Percentiles rank a stretch among this genome's conserved stretches.
Conservation (phyloP, 1,284 basidiomycete species). For the Leucoagaricus sp. region DNA sequence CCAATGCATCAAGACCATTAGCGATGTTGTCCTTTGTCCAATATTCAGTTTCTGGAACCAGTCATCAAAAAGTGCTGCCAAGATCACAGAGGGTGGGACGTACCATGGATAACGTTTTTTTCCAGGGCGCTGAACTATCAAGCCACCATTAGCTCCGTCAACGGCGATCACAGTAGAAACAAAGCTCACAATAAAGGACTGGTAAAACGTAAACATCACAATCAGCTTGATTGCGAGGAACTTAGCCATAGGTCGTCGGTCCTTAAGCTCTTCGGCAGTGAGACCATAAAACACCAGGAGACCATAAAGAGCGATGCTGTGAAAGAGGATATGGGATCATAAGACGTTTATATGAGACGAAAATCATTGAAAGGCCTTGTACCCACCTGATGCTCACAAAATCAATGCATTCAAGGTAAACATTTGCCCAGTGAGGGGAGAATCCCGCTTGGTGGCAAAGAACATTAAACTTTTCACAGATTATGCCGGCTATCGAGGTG, state of each 20-base stretch:
- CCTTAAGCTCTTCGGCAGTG: constrained; percentile 74
- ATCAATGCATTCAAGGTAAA: constrained; percentile 73
- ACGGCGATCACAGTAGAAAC: background rate
- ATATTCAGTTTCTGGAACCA: constrained; percentile 57
- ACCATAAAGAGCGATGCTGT: constrained; percentile 77
- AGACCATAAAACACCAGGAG: constrained; percentile 81
- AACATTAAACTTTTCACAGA: constrained; percentile 66
- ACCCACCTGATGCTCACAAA: constrained; percentile 76
- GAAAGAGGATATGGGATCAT: background rate
- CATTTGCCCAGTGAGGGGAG: constrained; percentile 63
- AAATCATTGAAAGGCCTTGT: too few relatives aligned
- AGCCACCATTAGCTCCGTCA: background rate
- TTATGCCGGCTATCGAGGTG: constrained; percentile 72
- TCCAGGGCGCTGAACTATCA: constrained; percentile 63
- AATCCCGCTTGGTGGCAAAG: constrained; percentile 67
- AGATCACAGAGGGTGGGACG: constrained; percentile 3
- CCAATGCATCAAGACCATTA: constrained; percentile 80
- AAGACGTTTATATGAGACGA: background rate
- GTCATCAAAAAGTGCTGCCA: background rate
- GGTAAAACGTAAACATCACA: constrained; percentile 86
- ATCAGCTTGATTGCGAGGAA: constrained; percentile 85
- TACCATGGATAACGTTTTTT: constrained; percentile 62
- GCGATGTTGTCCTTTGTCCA: constrained; percentile 83
- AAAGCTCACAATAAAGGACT: constrained; percentile 65
- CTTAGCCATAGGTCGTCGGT: constrained; percentile 78